Percentiles rank a stretch among this genome's conserved stretches.
Evolutionary conservation across 345 rosid species (phyloP).

Genomic region (Populus davidiana): DNA sequence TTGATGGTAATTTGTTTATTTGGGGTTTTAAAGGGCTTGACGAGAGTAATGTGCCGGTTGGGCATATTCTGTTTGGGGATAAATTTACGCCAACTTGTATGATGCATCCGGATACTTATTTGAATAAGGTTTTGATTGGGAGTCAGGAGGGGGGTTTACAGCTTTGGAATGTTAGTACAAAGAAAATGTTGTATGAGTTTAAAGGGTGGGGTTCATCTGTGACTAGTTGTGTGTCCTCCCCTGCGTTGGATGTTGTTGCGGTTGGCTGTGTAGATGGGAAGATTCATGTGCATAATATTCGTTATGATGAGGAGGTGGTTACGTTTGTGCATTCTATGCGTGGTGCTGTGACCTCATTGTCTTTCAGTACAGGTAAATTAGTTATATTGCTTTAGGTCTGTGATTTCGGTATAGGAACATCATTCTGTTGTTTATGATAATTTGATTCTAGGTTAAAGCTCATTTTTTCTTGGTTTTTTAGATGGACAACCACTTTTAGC

Average conservation of each 20-base stretch:
- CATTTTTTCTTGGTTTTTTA: slow-evolving; percentile 19
- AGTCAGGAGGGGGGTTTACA: slow-evolving; percentile 85
- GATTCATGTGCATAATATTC: slow-evolving; percentile 82
- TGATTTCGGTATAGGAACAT: background rate
- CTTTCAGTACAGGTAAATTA: slow-evolving; percentile 70
- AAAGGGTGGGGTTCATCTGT: slow-evolving; percentile 79
- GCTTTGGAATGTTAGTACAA: slow-evolving; percentile 94
- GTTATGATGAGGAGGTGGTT: slow-evolving; percentile 67
- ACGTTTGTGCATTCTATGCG: slow-evolving; percentile 71
- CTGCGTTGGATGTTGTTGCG: slow-evolving; percentile 91
- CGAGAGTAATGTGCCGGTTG: slow-evolving; percentile 56
- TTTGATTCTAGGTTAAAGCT: slow-evolving; percentile 9
- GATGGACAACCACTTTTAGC: slow-evolving; percentile 97
- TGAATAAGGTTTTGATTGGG: slow-evolving; percentile 81
- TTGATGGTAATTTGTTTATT: slow-evolving; percentile 62
- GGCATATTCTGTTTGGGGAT: slow-evolving; percentile 51
- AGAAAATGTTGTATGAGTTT: slow-evolving; percentile 73
- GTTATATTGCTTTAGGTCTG: background rate
- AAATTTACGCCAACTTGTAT: slow-evolving; percentile 70
- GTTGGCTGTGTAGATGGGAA: slow-evolving; percentile 93
- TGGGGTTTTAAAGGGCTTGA: slow-evolving; percentile 84
- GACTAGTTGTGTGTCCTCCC: slow-evolving; percentile 80
- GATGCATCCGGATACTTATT: slow-evolving; percentile 91
- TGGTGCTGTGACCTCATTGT: slow-evolving; percentile 79
- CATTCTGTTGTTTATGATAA: background rate